These are phyloP conservation scores for Globisporangium canariense DNA, from an alignment of 352 stramenopile species.

Conservation along the genomic window DNA sequence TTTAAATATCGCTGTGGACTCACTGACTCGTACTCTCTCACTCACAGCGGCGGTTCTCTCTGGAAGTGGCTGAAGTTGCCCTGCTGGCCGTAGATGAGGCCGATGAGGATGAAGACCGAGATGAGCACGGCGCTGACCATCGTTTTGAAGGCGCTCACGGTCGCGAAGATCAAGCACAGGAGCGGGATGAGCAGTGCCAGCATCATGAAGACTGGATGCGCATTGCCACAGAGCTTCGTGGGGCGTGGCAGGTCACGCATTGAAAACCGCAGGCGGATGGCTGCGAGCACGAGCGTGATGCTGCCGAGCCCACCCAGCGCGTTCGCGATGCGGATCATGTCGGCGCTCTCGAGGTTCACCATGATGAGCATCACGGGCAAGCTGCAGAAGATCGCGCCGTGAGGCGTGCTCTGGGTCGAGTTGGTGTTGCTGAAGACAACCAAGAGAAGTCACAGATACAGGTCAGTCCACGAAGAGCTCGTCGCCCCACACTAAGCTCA, in stretches of 20 bases:
- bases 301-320: constrained; percentile 40
- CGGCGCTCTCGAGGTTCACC: constrained; percentile 43
- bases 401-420: constrained; percentile 17
- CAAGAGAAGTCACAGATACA: not conserved
- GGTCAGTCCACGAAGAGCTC: not conserved
- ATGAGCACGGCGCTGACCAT: constrained; percentile 40
- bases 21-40: not conserved
- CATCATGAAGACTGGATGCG: constrained; percentile 27
- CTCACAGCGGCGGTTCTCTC: not conserved
- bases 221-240: constrained; percentile 41
- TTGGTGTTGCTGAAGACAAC: constrained; percentile 19
- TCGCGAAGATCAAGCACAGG: constrained; percentile 28
- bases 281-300: constrained; percentile 37
- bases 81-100: constrained; percentile 47
- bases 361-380: constrained; percentile 58
- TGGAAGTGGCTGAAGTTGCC: constrained; percentile 45
- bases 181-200: constrained; percentile 36
- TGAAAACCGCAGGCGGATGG: constrained; percentile 38
- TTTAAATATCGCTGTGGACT: constrained; percentile 5
- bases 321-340: constrained; percentile 58
- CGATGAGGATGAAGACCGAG: constrained; percentile 44
- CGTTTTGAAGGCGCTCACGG: constrained; percentile 36
- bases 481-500: not conserved
- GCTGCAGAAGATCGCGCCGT: constrained; percentile 53
- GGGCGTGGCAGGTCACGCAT: constrained; percentile 29